Evolutionary conservation across 805 yeast genomes (phyloP).

Genomic region (Starmerella etchellsii): DNA sequence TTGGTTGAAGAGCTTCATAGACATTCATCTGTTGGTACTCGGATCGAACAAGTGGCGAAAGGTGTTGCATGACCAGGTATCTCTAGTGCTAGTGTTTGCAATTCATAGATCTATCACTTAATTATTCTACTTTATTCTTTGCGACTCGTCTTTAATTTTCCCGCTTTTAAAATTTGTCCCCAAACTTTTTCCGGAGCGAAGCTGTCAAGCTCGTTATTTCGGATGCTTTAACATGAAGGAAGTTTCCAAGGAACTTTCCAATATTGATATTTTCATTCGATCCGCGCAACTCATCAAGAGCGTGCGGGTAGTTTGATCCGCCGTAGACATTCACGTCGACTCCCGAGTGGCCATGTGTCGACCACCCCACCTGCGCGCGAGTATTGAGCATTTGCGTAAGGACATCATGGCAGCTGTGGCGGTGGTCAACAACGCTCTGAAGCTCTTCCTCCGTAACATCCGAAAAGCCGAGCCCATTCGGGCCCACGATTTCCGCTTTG

Average conservation of each 20-base stretch:
- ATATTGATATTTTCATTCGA: slow-evolving; percentile 79
- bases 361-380: slow-evolving; percentile 92
- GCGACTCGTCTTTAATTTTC: background rate
- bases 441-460: slow-evolving; percentile 48
- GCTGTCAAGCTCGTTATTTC: slow-evolving; percentile 23
- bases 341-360: slow-evolving; percentile 92
- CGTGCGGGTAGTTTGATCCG: slow-evolving; percentile 34
- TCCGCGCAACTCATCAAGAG: slow-evolving; percentile 32
- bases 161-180: slow-evolving; percentile 5
- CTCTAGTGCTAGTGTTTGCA: too few relatives aligned
- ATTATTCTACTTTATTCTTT: background rate
- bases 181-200: slow-evolving; percentile 16
- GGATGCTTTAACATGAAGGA: slow-evolving; percentile 27
- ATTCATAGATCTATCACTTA: too few relatives aligned
- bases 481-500: slow-evolving; percentile 38
- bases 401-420: slow-evolving; percentile 31
- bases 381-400: slow-evolving; percentile 59
- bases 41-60: slow-evolving; percentile 27
- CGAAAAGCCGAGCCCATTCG: slow-evolving; percentile 51
- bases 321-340: slow-evolving; percentile 91
- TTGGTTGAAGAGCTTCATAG: slow-evolving; percentile 22
- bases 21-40: slow-evolving; percentile 21
- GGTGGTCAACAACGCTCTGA: slow-evolving; percentile 29
- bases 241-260: slow-evolving; percentile 55
- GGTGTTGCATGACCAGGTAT: slow-evolving; percentile 21